Conservation (phyloP, 345 rosid species). For the Pugionium dolabratum region DNA sequence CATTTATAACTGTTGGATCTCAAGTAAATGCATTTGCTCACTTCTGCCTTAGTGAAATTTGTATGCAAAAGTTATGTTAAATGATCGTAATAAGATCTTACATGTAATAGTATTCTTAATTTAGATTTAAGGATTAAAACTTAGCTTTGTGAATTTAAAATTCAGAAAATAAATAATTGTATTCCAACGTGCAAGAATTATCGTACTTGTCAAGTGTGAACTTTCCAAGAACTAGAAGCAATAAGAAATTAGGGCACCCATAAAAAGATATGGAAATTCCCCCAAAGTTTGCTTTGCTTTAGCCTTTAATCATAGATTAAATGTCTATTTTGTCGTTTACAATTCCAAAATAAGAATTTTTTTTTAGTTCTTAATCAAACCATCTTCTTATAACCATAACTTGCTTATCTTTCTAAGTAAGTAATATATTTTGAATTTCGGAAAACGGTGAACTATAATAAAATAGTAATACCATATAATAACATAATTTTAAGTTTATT, state of each 20-base stretch:
- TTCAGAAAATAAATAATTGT: neutral
- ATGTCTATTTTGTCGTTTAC: slow-evolving; percentile 43
- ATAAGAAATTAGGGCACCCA: slow-evolving; percentile 39
- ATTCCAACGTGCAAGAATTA: slow-evolving; percentile 33
- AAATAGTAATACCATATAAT: too few relatives aligned
- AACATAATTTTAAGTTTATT: too few relatives aligned
- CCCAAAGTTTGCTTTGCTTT: slow-evolving; percentile 30
- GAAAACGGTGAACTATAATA: too few relatives aligned
- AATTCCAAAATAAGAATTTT: neutral
- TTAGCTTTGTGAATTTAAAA: neutral
- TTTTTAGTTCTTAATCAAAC: slow-evolving; percentile 1
- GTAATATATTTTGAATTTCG: too few relatives aligned
- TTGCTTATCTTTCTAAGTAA: neutral
- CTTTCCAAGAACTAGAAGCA: slow-evolving; percentile 39
- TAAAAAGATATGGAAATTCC: slow-evolving; percentile 35
- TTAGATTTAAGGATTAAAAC: neutral
- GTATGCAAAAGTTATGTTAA: neutral
- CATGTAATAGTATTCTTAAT: neutral
- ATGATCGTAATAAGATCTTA: neutral
- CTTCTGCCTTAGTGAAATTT: neutral
- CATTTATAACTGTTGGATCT: too few relatives aligned
- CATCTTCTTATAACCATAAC: slow-evolving; percentile 1
- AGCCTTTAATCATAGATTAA: slow-evolving; percentile 43
- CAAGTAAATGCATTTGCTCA: too few relatives aligned
- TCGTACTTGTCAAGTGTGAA: slow-evolving; percentile 45